Base-by-base conservation (phyloP, 2,329 filamentous ascomycete genomes). In the Stachybotrys chlorohalonatus region DNA sequence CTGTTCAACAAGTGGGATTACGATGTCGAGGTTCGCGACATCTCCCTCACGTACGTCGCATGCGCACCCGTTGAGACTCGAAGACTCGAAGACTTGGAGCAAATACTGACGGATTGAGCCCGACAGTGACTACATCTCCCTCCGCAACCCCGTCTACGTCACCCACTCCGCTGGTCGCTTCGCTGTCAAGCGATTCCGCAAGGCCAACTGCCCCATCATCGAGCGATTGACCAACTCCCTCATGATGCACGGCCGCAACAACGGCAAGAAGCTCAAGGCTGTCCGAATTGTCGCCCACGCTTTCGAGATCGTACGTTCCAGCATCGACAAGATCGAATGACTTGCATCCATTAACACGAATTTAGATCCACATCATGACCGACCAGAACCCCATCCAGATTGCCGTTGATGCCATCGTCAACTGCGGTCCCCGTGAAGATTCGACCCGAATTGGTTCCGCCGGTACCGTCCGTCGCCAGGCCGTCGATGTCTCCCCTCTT, bases 231-330 rank as follows among this genome's bases (percentile, higher is more conserved):
- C 94, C 85, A 99, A 99, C 89, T 97, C 94, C 58, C 87, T 99
- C 76, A 99, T 99, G 95, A 97, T 97, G 93, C 96, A 99, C 87
- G 94, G 94, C 80, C 94, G 94, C 81, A 99, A 99, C 90, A 99
- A 96, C 89, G 94, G 94, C 80, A 99, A 99, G 89, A 99, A 99
- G 90, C 87, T 97, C 75, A 96, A 95, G 92, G 95, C 94, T 74
- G 93, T 97, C 77, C 91, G 94, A 80, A 99, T 99, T 69, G 92
- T 99, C 71, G 92, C 92, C 68, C 94, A 99, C 84, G 80, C 93
- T 70, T 99, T 99, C 80, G 95, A 99, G 85, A 99, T 99, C 76
- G 93, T 96, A 87, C 77, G 90, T 88, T 63, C 52, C 53, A 24
- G 24, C 24, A 24, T 24, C 24, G 24, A 30, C 47, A 31, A 31